Base-by-base conservation (phyloP, 2,329 filamentous ascomycete species). In the Biscogniauxia sp. region DNA sequence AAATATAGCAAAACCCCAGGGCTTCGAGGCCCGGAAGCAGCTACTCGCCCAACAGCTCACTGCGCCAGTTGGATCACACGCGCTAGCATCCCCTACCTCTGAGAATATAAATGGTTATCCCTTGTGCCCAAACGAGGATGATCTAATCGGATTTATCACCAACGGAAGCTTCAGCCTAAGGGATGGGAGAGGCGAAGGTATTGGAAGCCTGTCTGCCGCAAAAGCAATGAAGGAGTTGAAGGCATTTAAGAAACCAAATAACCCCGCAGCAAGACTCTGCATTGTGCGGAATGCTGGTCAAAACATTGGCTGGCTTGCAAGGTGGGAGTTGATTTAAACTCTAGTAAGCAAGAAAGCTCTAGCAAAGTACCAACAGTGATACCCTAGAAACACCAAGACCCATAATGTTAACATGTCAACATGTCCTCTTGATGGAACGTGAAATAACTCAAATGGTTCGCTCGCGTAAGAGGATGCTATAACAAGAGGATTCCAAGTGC, bases 111-210 rank as follows among this genome's bases (percentile, higher is more conserved):
- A 75, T 23, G 79, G 79, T 0, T 86, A 91, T 66, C 88, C 89
- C 0, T 71, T 87, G 0, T 86, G 93, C n/a, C 94, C 94, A 0
- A 80, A 82, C 9, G 87, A 87, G 63, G 80, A 84, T 20, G 91
- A 97, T 72, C 80, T 98, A 13, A 85, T 98, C 55, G 95, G 95
- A 0, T 99, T 96, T 73, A 88, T 97, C 23, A 97, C 93, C 1
- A 90, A 89, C 1, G 95, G 94, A 0, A 89, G 91, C 55, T 97
- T 89, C 73, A 93, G 89, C 69, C 82, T 98, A 1, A 84, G 86
- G 1, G 86, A 90, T 65, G 95, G 94, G 0, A 84, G 83, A 66
- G 91, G 89, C 0, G 87, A 87, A 17, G 94, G 88, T 0, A 81
- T 98, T 61, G 95, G 90, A 0, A 88, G 84, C 55, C 72, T 98